phyloP scores from a whole-genome alignment of 2,329 filamentous ascomycete species.

The Chrysoporthe austroafricana region DNA sequence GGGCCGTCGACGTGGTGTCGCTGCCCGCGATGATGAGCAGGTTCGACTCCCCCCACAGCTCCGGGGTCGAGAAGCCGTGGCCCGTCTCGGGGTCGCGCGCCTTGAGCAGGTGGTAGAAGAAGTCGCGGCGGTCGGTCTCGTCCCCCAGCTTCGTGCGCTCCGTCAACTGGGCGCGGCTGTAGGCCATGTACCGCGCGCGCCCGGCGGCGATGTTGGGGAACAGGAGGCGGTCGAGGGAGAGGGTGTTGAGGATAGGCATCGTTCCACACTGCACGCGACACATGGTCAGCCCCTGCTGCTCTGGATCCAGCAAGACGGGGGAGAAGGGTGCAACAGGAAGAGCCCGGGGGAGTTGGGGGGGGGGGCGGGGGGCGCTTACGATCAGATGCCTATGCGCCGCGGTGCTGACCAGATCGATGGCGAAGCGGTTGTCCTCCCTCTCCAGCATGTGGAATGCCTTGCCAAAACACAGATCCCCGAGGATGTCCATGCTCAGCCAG shows the following conservation, averaged over 20 bases:
- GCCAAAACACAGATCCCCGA: conserved; percentile 64
- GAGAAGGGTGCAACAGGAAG: too few relatives aligned
- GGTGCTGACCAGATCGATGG: conserved; percentile 67
- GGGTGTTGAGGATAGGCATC: conserved; percentile 69
- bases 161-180: conserved; percentile 68
- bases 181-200: conserved; percentile 71
- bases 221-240: conserved; percentile 68
- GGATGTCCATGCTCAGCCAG: conserved; percentile 65
- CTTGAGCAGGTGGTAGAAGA: conserved; percentile 76
- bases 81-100: conserved; percentile 74
- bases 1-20: conserved; percentile 72
- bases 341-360: neutral
- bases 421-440: conserved; percentile 64
- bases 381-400: conserved; percentile 72
- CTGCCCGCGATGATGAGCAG: conserved; percentile 72
- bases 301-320: neutral
- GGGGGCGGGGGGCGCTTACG: conserved; percentile 45
- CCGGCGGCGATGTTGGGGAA: conserved; percentile 70
- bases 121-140: conserved; percentile 70
- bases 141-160: conserved; percentile 69
- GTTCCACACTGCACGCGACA: conserved; percentile 62
- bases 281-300: neutral
- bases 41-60: conserved; percentile 74
- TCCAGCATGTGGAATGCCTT: conserved; percentile 68
- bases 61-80: conserved; percentile 64